These are phyloP conservation scores for Cucurbitaria berberidis DNA, from an alignment of 2,329 filamentous ascomycete species.

Conservation along the genomic window DNA sequence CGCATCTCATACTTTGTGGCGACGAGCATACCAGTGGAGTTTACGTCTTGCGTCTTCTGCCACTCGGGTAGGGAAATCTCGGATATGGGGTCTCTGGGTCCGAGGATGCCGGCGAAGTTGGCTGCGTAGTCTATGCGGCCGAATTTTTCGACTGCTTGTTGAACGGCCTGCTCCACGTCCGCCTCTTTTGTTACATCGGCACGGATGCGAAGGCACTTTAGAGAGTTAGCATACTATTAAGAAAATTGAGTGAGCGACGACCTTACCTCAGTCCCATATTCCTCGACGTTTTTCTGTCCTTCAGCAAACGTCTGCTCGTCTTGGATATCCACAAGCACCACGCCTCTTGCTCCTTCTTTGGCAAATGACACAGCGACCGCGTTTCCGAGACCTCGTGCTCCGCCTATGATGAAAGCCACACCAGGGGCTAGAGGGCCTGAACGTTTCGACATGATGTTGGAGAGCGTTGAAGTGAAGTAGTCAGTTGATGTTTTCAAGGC, in stretches of 20 bases:
- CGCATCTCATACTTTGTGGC: constrained; percentile 51
- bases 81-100: constrained; percentile 52
- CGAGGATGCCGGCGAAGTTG: constrained; percentile 58
- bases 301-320: constrained; percentile 15
- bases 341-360: constrained; percentile 20
- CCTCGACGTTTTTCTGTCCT: constrained; percentile 18
- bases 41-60: constrained; percentile 48
- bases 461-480: not conserved
- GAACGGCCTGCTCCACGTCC: constrained; percentile 40
- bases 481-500: too few species aligned
- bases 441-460: constrained; percentile 6
- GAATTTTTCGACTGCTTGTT: constrained; percentile 47
- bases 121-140: constrained; percentile 60
- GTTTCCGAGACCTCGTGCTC: constrained; percentile 23
- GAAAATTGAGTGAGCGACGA: not conserved
- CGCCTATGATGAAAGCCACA: constrained; percentile 25
- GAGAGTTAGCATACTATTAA: not conserved
- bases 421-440: constrained; percentile 22
- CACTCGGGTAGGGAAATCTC: constrained; percentile 49
- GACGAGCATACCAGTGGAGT: constrained; percentile 51
- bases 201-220: constrained; percentile 18
- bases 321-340: constrained; percentile 22
- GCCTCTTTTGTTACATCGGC: constrained; percentile 41
- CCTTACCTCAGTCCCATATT: constrained; percentile 13
- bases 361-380: constrained; percentile 26